Base-by-base conservation (phyloP, 768 basidiomycete genomes). In the Lentinus brumalis region DNA sequence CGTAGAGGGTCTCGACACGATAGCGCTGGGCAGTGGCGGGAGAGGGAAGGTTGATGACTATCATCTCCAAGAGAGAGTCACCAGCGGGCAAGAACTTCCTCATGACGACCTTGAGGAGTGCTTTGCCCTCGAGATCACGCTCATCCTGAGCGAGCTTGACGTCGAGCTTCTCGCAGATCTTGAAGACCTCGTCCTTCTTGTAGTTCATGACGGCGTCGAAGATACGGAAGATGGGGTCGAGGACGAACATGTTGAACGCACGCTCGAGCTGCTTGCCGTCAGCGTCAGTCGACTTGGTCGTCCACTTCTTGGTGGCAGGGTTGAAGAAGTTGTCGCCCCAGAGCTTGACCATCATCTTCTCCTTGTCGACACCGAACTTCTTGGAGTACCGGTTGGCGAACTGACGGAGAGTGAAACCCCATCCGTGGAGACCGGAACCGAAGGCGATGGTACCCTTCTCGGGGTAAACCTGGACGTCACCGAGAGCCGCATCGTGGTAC, bases 251-350 rank as follows among this genome's bases (percentile, higher is more conserved):
- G 81, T 95, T 98, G 86, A 99, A 99, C 58, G 96, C 95, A 78
- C 97, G 96, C 73, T 98, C 97, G 57, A 98, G 89, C n/a, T 76
- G 77, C 74, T 95, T 96, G 71, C 94, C 94, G 68, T 95, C 89
- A 57, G 87, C 84, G 65, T 86, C 88, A 26, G 77, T 78, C 65
- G 75, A 61, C 75, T 88, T 91, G 52, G 91, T 94, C 18, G 93
- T 85, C 97, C 97, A 98, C 79, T 99, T 99, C 77, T 87, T 87
- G 41, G 96, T 98, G 56, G 87, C 83, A 57, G 96, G 92, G 83
- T 98, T 99, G 86, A 98, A 98, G 83, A 81, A 99, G 83, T 98
- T 98, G 83, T 99, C 97, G 56, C 97, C 97, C 97, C 97, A 99
- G 50, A 99, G 87, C 80, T 91, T 96, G 62, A 76, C 69, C 91